Evolutionary conservation across 768 basidiomycete species (phyloP).

Genomic region (Hydnomerulius pinastri): DNA sequence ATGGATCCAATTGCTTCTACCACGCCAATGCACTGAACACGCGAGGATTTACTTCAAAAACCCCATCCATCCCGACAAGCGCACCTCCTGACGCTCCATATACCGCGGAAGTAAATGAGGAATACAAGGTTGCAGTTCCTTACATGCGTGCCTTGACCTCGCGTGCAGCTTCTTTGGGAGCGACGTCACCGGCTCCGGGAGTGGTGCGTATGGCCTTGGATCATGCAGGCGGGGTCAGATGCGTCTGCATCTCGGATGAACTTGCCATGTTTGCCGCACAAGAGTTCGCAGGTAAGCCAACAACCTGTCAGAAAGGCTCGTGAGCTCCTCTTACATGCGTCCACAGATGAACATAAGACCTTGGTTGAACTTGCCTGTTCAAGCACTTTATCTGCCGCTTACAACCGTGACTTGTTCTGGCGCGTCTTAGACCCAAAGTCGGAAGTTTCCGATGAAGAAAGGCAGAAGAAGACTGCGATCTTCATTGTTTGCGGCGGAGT

Average conservation of each 20-base stretch:
- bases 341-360: slow-evolving; percentile 71
- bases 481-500: slow-evolving; percentile 68
- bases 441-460: slow-evolving; percentile 22
- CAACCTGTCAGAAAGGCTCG: not conserved
- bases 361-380: slow-evolving; percentile 76
- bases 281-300: slow-evolving; percentile 56
- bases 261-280: slow-evolving; percentile 62
- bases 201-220: slow-evolving; percentile 68
- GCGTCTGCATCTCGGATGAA: slow-evolving; percentile 66
- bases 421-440: slow-evolving; percentile 29
- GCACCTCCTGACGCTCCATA: slow-evolving; percentile 31
- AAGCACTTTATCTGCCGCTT: slow-evolving; percentile 67
- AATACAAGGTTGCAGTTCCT: slow-evolving; percentile 53
- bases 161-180: slow-evolving; percentile 70
- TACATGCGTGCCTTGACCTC: slow-evolving; percentile 61
- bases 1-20: slow-evolving; percentile 75
- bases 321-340: not conserved
- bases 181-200: slow-evolving; percentile 60
- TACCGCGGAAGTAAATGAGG: slow-evolving; percentile 44
- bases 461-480: slow-evolving; percentile 45
- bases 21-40: slow-evolving; percentile 65
- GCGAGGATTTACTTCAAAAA: slow-evolving; percentile 31
- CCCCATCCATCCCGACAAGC: slow-evolving; percentile 33
- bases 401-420: slow-evolving; percentile 56
- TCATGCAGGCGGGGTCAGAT: slow-evolving; percentile 55